These are phyloP conservation scores for Datura wrightii DNA, from an alignment of 257 asterid genomes.

Conservation along the genomic window DNA sequence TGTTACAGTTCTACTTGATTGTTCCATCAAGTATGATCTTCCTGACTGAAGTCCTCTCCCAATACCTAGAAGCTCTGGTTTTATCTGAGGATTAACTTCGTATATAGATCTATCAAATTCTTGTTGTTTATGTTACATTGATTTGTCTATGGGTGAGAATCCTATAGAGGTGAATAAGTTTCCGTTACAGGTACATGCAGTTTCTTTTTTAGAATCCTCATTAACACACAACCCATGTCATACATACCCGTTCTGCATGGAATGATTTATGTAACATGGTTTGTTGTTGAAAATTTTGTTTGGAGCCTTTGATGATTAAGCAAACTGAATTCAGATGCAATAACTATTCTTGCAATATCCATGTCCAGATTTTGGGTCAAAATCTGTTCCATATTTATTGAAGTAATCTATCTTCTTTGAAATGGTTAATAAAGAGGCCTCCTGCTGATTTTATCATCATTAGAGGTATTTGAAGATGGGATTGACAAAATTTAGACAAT, in stretches of 20 bases:
- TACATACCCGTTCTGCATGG: not conserved
- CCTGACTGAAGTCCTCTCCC: not conserved
- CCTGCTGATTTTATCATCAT: not conserved
- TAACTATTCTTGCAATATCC: not conserved
- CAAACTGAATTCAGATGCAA: constrained; percentile 13
- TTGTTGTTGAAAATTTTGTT: not conserved
- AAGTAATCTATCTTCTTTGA: not conserved
- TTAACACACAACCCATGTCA: not conserved
- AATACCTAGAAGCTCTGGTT: not conserved
- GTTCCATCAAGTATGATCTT: not conserved
- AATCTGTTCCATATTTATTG: not conserved
- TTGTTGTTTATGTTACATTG: constrained; percentile 22
- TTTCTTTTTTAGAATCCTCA: not conserved
- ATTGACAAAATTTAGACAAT: not conserved
- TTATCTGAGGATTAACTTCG: not conserved
- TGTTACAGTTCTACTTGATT: constrained; percentile 21
- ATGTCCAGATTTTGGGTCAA: not conserved
- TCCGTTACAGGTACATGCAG: not conserved
- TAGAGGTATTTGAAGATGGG: not conserved
- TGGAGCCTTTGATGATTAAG: constrained; percentile 13
- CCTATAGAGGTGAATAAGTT: not conserved
- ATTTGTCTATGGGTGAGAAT: constrained; percentile 13
- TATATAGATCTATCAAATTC: not conserved
- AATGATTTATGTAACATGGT: not conserved
- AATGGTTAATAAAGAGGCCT: not conserved